Evolutionary conservation across 2,329 filamentous ascomycete genomes (phyloP).

Genomic region (Aspergillus pseudoviridinutans): DNA sequence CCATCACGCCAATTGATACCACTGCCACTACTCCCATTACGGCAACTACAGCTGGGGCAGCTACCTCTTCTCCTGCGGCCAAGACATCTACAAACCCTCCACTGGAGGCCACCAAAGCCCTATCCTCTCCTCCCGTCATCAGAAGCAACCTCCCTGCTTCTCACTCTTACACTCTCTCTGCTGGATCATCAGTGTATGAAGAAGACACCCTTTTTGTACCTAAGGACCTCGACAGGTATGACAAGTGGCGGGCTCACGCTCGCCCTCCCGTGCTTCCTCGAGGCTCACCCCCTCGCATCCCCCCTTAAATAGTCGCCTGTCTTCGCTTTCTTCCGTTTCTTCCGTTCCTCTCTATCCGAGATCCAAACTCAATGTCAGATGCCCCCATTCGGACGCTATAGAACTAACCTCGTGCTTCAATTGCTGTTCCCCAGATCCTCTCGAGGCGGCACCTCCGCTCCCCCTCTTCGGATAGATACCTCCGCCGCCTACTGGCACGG

Average conservation of each 20-base stretch:
- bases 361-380: conserved; percentile 2
- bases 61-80: conserved; percentile 21
- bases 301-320: conserved; percentile 3
- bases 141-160: conserved; percentile 10
- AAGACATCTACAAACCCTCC: conserved; percentile 16
- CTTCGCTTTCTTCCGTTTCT: background rate
- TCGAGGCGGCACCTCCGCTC: conserved; percentile 32
- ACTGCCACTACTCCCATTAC: background rate
- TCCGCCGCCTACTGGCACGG: conserved; percentile 20
- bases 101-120: conserved; percentile 1
- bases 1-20: conserved; percentile 7
- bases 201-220: conserved; percentile 29
- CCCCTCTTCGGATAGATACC: conserved; percentile 32
- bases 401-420: conserved; percentile 23
- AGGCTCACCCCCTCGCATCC: background rate
- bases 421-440: conserved; percentile 35
- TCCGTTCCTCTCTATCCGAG: conserved; percentile 1
- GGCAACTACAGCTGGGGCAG: background rate
- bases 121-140: background rate
- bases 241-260: conserved; percentile 7
- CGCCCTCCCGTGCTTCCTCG: conserved; percentile 3
- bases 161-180: conserved; percentile 18
- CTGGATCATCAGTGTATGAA: conserved; percentile 23
- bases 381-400: conserved; percentile 14
- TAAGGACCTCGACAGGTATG: conserved; percentile 41